Percentiles rank a stretch among this genome's conserved stretches.
phyloP scores from a whole-genome alignment of 148 eudicot genomes.

The Gaultheria prostrata region DNA sequence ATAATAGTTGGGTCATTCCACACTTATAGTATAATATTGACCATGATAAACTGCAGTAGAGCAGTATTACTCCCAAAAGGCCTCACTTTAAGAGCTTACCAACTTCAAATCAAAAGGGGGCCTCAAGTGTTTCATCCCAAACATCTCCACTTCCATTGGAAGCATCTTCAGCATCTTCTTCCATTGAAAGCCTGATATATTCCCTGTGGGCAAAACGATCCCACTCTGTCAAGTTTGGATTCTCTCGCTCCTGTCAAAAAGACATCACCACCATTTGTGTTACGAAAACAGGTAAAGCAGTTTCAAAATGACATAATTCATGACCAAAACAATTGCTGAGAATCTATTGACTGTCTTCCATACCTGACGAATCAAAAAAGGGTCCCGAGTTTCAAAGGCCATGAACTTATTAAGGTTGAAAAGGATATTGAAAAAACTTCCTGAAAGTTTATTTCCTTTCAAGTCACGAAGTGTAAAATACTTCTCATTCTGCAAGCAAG shows the following conservation, averaged over 20 bases:
- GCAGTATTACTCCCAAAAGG: background rate
- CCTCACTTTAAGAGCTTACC: constrained; percentile 20
- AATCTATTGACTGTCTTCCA: background rate
- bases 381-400: constrained; percentile 99
- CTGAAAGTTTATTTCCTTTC: constrained; percentile 76
- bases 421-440: constrained; percentile 87
- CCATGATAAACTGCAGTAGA: background rate
- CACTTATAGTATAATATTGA: background rate
- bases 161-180: constrained; percentile 98
- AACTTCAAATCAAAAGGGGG: constrained; percentile 64
- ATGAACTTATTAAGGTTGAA: constrained; percentile 93
- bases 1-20: background rate
- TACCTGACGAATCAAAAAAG: constrained; percentile 98
- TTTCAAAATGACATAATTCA: background rate
- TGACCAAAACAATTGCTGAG: background rate
- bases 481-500: constrained; percentile 63
- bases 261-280: background rate
- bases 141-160: constrained; percentile 98
- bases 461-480: constrained; percentile 74
- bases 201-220: constrained; percentile 98
- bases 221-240: constrained; percentile 94
- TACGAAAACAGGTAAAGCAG: constrained; percentile 13
- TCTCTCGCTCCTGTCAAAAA: constrained; percentile 82
- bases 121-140: constrained; percentile 98
- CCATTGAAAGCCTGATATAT: constrained; percentile 97